Conservation (phyloP, 768 basidiomycete genomes). For the Cystobasidium tubakii region DNA sequence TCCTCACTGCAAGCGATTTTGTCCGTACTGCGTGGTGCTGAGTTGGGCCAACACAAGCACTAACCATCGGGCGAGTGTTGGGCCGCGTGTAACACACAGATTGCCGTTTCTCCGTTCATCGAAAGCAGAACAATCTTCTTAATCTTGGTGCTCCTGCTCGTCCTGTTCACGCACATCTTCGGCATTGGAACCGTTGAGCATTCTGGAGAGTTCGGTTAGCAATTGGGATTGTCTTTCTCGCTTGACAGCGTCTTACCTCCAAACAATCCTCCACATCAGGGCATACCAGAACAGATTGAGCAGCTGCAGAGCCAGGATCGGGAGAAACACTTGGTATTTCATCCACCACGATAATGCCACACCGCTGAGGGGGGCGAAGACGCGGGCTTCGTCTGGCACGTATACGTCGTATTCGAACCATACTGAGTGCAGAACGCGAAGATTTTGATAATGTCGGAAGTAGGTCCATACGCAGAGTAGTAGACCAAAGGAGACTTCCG, state of each 20-base stretch:
- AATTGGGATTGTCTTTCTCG: not conserved
- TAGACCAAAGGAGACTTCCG: constrained; percentile 52
- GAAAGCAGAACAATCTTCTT: constrained; percentile 36
- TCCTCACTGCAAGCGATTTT: too few relatives aligned
- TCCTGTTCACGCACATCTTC: constrained; percentile 69
- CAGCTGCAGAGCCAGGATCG: constrained; percentile 67
- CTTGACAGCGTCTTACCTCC: constrained; percentile 40
- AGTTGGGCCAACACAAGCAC: too few relatives aligned
- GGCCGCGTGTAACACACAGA: too few relatives aligned
- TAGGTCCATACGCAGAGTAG: constrained; percentile 53
- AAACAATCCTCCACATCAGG: constrained; percentile 69
- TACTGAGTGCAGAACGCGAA: constrained; percentile 78
- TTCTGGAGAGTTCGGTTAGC: constrained; percentile 11
- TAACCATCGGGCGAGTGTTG: too few relatives aligned
- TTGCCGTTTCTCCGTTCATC: too few relatives aligned
- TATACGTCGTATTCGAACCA: constrained; percentile 65
- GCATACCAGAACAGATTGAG: constrained; percentile 67
- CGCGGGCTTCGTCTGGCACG: constrained; percentile 60
- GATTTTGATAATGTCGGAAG: constrained; percentile 85
- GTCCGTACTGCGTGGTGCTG: too few relatives aligned
- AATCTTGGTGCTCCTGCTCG: constrained; percentile 52
- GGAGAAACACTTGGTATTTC: constrained; percentile 65
- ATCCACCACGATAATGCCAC: constrained; percentile 64
- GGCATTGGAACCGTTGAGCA: constrained; percentile 41
- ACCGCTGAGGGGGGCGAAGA: constrained; percentile 61